Base-by-base conservation (phyloP, 805 yeast species). In the Candida chilensis region DNA sequence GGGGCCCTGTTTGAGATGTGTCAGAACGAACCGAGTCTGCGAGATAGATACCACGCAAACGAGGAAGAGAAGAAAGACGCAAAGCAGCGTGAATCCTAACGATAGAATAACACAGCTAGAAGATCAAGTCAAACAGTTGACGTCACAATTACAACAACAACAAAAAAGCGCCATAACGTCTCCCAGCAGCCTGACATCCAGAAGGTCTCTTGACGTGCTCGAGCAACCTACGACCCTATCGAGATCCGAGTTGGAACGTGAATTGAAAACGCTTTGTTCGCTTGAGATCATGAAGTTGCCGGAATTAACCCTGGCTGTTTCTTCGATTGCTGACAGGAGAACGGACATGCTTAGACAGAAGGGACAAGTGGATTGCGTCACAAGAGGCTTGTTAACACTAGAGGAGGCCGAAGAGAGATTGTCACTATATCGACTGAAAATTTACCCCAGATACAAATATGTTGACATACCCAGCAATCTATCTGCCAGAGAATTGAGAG, bases 1-100 rank as follows among this genome's bases (percentile, higher is more conserved):
- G 2, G 76, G 80, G 3, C 74, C 88, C 0, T 87, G 96, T 53
- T 55, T 69, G 9, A 64, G 96, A 25, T 87, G 96, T 46, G 37
- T 70, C 16, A 81, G 75, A 47, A 64, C 79, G 17, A 66, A 69
- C 24, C 64, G 75, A 37, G 52, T 51, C 20, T 87, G 96, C 54
- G 77, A 74, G 36, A 74, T 80, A 32, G 86, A 83, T 40, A 45
- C 72, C 11, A 66, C 71, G 12, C 81, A 74, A 31, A 58, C 76
- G 7, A 62, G 78, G 26, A 73, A 20, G 15, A 14, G 31, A 32
- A 9, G 27, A 30, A 41, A 34, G 30, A 13, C 9, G 12, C 24
- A 6, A 29, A 31, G 22, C 22, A n/a, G 6, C 6, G 12, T 22
- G n/a, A 22, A 22, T n/a, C 25, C 25, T 7, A 22, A 12, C 11